Conservation (phyloP, 2,329 filamentous ascomycete species). For the Diaporthe citriasiana region DNA sequence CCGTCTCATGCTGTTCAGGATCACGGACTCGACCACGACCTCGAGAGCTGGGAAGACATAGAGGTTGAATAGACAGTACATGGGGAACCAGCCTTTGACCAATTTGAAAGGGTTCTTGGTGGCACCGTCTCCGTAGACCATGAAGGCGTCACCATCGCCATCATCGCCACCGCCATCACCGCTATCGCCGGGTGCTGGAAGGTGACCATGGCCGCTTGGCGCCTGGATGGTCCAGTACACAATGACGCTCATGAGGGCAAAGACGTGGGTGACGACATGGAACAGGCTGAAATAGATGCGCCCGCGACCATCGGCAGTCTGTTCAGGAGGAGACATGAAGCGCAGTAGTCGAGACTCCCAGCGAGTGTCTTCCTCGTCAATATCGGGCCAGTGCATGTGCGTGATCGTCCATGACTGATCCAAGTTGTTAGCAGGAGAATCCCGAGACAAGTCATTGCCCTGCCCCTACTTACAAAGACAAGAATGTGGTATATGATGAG, state of each 20-base stretch:
- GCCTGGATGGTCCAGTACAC: conserved; percentile 62
- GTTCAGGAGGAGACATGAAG: conserved; percentile 61
- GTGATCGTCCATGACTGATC: conserved; percentile 65
- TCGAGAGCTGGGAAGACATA: conserved; percentile 60
- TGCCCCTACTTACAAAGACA: conserved; percentile 58
- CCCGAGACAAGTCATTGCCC: not conserved
- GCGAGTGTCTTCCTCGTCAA: conserved; percentile 54
- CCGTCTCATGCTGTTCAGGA: conserved; percentile 68
- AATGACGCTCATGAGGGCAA: conserved; percentile 63
- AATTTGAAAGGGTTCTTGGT: conserved; percentile 57
- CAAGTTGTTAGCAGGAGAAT: not conserved
- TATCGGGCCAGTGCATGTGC: conserved; percentile 63
- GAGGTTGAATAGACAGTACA: conserved; percentile 62
- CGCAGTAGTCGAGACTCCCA: conserved; percentile 56
- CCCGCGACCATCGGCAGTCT: conserved; percentile 57
- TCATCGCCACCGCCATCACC: conserved; percentile 29
- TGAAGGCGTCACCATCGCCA: conserved; percentile 21
- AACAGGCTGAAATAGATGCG: conserved; percentile 66
- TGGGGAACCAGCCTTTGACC: conserved; percentile 62
- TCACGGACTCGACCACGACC: conserved; percentile 61
- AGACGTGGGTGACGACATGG: conserved; percentile 62
- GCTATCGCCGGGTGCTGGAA: conserved; percentile 43
- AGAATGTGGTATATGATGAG: conserved; percentile 62
- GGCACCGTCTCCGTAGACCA: not conserved
- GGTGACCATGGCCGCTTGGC: conserved; percentile 55